Evolutionary conservation across 768 basidiomycete genomes (phyloP), one percentile per base, ranked within the genome.

Genomic region (Mrakia blollopis): DNA sequence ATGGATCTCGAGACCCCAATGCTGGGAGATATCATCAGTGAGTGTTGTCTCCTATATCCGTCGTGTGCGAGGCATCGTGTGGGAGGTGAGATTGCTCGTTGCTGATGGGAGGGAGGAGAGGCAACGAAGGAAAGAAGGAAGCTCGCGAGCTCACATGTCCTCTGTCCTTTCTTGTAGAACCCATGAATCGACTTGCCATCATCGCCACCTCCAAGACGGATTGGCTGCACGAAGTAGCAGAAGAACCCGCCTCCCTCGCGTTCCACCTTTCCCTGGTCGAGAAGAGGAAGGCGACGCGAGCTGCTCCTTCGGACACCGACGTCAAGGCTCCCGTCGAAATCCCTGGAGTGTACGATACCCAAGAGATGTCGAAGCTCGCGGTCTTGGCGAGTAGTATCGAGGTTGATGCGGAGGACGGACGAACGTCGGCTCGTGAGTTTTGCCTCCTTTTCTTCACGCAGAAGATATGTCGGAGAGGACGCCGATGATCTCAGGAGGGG

Each of bases 141-240:
- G 44, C 44, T 9, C 47, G 16, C 47, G 18, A 50, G 47, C 47
- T 50, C 47, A 50, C 16, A 65, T 41, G 21, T 14, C 23, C 1
- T 2, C 39, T 13, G 4, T 9, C 25, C 18, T 28, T 25, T 35
- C 28, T 39, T 18, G 2, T 54, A 77, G 76, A 77, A 57, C 52
- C 76, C 9, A 77, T 77, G 76, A 62, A 73, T 32, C 76, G 76
- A 3, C 82, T 94, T 91, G 87, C 96, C 44, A 86, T 98, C 41
- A 91, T 98, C 73, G 94, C 92, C 0, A 96, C 94, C 0, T 93
- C 93, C 10, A 90, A 91, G 84, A 86, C 89, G 28, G 93, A 98
- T 85, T 98, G 95, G 95, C 88, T 89, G 57, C 86, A 87, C 60
- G 90, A 94, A 60, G 89, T 98, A 32, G 39, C 79, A 8, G 88